Evolutionary conservation across 2,329 filamentous ascomycete genomes (phyloP), one percentile per base, ranked within the genome.

Genomic region (Sporothrix luriei): DNA sequence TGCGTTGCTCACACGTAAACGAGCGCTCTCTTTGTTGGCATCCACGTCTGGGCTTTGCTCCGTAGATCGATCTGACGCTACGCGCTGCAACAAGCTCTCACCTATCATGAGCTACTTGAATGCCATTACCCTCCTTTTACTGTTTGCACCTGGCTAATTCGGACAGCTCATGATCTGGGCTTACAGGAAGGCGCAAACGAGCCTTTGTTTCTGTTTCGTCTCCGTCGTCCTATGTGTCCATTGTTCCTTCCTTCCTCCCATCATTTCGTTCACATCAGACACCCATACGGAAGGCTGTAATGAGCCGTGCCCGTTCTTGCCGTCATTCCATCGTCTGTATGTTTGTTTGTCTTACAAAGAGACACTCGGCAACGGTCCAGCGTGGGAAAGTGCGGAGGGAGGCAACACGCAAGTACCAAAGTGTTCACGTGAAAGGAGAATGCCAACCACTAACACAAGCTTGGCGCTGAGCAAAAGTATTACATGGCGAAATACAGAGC

Each of bases 391-490:
- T 64, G 61, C 43, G 61, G 21, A 4, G 3, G 57, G 57, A 24
- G 40, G 14, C 55, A 21, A 59, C 6, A 21, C 9, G 57, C 57
- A n/a, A 4, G 38, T 38, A 61, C 38, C 26, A 46, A 43, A 59
- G 21, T 14, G 57, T 62, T 62, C 57, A 62, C 57, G 57, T 62
- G 57, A 46, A 62, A 62, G n/a, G 57, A 38, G 38, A 49, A 43
- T 64, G 49, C 29, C 61, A 49, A 19, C 61, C 61, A 64, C 24
- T 64, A 64, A 64, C 61, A 29, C 43, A 10, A 21, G 13, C 13
- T 33, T 46, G 26, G 57, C 38, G 26, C 57, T 38, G 57, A 46
- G 57, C 13, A 62, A 43, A 43, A 62, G 57, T 46, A 62, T 7
- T 6, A 7, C 5, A 33, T 33, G 33, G 9, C 38, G 38, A 9